phyloP scores from a whole-genome alignment of 768 basidiomycete genomes.

The Amanita polypyramis region DNA sequence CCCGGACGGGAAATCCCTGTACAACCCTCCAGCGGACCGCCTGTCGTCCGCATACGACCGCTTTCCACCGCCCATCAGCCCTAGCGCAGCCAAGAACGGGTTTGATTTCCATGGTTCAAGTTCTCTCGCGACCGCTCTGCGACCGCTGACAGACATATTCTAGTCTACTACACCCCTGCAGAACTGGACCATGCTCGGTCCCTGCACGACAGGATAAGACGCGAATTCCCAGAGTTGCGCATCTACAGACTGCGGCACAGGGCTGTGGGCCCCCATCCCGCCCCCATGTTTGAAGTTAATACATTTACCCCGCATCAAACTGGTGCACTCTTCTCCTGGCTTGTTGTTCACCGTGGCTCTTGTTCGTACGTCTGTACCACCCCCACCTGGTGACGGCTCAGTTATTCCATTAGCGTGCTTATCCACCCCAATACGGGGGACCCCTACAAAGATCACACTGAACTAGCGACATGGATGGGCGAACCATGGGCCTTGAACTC shows the following conservation, averaged over 20 bases:
- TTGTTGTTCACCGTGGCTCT: slow-evolving; percentile 57
- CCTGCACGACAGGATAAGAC: slow-evolving; percentile 45
- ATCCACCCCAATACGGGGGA: slow-evolving; percentile 64
- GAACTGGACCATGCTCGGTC: slow-evolving; percentile 40
- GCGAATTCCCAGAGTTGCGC: slow-evolving; percentile 67
- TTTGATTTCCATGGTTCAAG: slow-evolving; percentile 77
- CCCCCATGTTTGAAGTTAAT: slow-evolving; percentile 66
- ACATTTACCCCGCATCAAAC: slow-evolving; percentile 59
- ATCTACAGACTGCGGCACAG: slow-evolving; percentile 54
- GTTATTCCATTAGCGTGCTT: slow-evolving; percentile 36
- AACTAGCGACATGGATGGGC: slow-evolving; percentile 60
- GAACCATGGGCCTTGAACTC: slow-evolving; percentile 43
- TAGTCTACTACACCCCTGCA: slow-evolving; percentile 55
- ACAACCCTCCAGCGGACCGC: slow-evolving; percentile 30
- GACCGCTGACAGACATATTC: neutral
- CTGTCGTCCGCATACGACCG: slow-evolving; percentile 41
- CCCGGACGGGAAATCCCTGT: slow-evolving; percentile 45
- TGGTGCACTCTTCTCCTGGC: slow-evolving; percentile 58
- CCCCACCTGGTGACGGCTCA: neutral
- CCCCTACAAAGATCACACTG: slow-evolving; percentile 46
- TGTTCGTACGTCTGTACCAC: slow-evolving; percentile 51
- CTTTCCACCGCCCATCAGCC: slow-evolving; percentile 52
- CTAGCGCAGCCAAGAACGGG: slow-evolving; percentile 37
- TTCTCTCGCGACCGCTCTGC: too few relatives aligned
- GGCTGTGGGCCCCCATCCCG: slow-evolving; percentile 57